Conservation (phyloP, 495 filamentous ascomycete species). For the Lophiostoma macrostomum region DNA sequence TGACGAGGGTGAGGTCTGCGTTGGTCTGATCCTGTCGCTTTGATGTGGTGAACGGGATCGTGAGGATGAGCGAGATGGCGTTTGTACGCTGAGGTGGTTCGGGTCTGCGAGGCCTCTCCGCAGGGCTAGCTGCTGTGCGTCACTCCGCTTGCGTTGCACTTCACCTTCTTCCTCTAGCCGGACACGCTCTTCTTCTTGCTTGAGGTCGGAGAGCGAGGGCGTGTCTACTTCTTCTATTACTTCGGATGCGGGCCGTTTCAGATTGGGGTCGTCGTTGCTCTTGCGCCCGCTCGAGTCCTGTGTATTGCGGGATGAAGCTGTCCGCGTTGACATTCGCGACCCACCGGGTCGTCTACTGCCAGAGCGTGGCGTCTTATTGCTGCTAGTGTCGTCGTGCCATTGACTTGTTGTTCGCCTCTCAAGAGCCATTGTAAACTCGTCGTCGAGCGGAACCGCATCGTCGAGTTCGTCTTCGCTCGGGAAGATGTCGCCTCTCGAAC, state of each 20-base stretch:
- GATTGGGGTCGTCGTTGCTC: conserved; percentile 20
- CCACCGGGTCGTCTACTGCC: conserved; percentile 40
- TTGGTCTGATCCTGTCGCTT: too few species aligned
- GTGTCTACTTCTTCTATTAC: conserved; percentile 41
- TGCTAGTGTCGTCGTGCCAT: conserved; percentile 64
- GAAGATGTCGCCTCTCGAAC: conserved; percentile 91
- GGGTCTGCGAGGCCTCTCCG: conserved; percentile 57
- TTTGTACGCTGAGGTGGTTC: background rate
- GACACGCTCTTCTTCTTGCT: conserved; percentile 70
- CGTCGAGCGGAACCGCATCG: conserved; percentile 87
- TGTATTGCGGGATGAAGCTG: conserved; percentile 35
- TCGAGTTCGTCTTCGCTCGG: conserved; percentile 81
- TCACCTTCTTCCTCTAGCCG: conserved; percentile 67
- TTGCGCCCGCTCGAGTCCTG: conserved; percentile 37
- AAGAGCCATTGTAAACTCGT: conserved; percentile 83
- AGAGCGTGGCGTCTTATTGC: conserved; percentile 58
- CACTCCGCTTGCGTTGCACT: conserved; percentile 65
- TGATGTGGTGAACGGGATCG: too few species aligned
- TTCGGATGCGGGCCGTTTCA: conserved; percentile 24
- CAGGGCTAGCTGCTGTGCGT: conserved; percentile 68
- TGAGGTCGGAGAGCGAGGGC: conserved; percentile 68
- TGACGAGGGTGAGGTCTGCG: too few species aligned
- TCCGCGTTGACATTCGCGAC: conserved; percentile 38
- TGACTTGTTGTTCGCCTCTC: conserved; percentile 57
- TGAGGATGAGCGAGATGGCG: too few species aligned